phyloP scores from a whole-genome alignment of 2,329 filamentous ascomycete genomes.

The Nemania serpens region DNA sequence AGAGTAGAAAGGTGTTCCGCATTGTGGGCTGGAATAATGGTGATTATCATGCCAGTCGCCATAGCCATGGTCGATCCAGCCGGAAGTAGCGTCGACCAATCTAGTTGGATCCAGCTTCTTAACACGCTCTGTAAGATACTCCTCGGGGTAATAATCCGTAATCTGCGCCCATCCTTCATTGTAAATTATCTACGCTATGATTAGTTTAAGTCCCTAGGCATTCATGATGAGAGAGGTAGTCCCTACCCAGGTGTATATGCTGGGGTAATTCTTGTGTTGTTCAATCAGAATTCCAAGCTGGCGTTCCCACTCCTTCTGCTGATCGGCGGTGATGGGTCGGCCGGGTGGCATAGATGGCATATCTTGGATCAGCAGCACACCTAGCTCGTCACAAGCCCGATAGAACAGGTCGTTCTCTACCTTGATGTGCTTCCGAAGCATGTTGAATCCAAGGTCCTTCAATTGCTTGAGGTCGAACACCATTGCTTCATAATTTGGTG shows the following conservation, averaged over 20 bases:
- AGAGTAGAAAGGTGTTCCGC: slow-evolving; percentile 71
- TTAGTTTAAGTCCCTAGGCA: not conserved
- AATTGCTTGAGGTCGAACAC: slow-evolving; percentile 66
- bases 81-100: slow-evolving; percentile 65
- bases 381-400: slow-evolving; percentile 67
- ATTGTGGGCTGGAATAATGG: slow-evolving; percentile 73
- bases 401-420: slow-evolving; percentile 62
- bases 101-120: slow-evolving; percentile 64
- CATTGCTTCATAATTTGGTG: slow-evolving; percentile 71
- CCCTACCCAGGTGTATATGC: slow-evolving; percentile 66
- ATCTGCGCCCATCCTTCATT: slow-evolving; percentile 75
- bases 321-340: slow-evolving; percentile 44
- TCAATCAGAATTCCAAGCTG: slow-evolving; percentile 64
- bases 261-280: slow-evolving; percentile 67
- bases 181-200: slow-evolving; percentile 61
- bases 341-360: slow-evolving; percentile 63
- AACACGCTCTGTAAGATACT: slow-evolving; percentile 58
- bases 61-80: slow-evolving; percentile 71
- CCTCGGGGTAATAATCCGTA: slow-evolving; percentile 57
- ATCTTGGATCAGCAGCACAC: slow-evolving; percentile 70
- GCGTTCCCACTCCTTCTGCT: slow-evolving; percentile 59
- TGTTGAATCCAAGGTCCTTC: slow-evolving; percentile 71
- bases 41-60: slow-evolving; percentile 74
- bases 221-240: not conserved
- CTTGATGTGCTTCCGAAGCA: slow-evolving; percentile 70